Evolutionary conservation across 441 rosid species (phyloP), one percentile per base, ranked within the genome.

Genomic region (Eugenia klotzschiana): DNA sequence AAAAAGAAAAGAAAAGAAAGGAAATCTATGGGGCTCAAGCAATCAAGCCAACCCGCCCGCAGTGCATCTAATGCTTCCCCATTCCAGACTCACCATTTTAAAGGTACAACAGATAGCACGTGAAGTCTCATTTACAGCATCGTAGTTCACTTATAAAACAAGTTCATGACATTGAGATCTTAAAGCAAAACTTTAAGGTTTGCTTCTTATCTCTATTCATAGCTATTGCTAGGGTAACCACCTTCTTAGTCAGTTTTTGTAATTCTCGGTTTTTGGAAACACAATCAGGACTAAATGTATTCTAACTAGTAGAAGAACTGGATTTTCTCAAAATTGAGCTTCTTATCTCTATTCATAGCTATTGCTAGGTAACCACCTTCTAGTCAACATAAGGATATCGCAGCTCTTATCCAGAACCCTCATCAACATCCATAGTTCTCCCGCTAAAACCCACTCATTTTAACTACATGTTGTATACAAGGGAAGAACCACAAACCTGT

Each of bases 401-500:
- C 55, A 82, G 37, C 40, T 37, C 69, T 58, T 56, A 57, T 14
- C 22, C 46, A 73, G 80, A 82, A 82, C 87, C 82, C 50, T 43
- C 33, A 40, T 77, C 83, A 82, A 85, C 81, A 81, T 33, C 54
- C 80, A 72, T 84, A 64, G 69, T 82, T 58, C 80, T 77, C 84
- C 55, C 46, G 41, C 50, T 22, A 53, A 79, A 33, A 18, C 80
- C 86, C 54, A 82, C 84, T 83, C 84, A 73, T 52, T 23, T 22
- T 83, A 79, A 89, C 37, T 25, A 80, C 85, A 85, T 81, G 82
- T 8, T 40, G 83, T 33, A 57, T 57, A 81, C 13, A 86, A 86
- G 43, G 43, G 56, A 33, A 26, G 74, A 72, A 54, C 82, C 57
- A 87, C 94, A 81, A 89, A 96, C 99, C 99, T 95, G 92, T 92